These are phyloP conservation scores for Penicillium antarcticum DNA, from an alignment of 495 filamentous ascomycete species.

Conservation along the genomic window DNA sequence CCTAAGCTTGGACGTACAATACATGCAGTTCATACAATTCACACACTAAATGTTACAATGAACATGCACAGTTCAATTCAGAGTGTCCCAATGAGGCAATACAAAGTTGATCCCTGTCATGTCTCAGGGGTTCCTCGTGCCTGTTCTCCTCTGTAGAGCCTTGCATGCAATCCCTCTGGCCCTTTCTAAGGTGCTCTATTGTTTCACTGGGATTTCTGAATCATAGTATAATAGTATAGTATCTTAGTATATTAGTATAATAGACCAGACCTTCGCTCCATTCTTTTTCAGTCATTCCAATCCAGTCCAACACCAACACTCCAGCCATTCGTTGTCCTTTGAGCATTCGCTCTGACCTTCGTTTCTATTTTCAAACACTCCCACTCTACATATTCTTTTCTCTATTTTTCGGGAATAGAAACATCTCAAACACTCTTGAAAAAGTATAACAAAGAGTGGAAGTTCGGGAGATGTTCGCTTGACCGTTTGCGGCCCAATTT, in stretches of 20 bases:
- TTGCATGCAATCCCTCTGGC: constrained; percentile 11
- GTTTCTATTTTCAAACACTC: constrained; percentile 2
- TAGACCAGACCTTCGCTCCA: constrained; percentile 9
- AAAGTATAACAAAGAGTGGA: constrained; percentile 10
- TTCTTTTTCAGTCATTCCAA: neutral
- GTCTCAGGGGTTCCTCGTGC: constrained; percentile 23
- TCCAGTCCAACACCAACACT: constrained; percentile 3
- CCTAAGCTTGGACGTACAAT: too few relatives aligned
- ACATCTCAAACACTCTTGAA: neutral
- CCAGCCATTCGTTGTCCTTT: constrained; percentile 10
- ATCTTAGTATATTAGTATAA: constrained; percentile 7
- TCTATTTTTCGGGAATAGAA: neutral
- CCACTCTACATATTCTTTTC: neutral
- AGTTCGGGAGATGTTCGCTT: constrained; percentile 25
- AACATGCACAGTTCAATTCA: too few relatives aligned
- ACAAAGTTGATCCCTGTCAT: constrained; percentile 5
- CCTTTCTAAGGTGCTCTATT: constrained; percentile 5
- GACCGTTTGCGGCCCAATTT: constrained; percentile 26
- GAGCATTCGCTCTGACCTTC: constrained; percentile 2
- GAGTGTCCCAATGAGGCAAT: constrained; percentile 13
- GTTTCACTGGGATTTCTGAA: constrained; percentile 21
- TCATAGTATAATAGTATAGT: neutral
- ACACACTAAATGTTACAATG: too few relatives aligned
- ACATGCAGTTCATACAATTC: too few relatives aligned
- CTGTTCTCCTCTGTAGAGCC: constrained; percentile 3